Evolutionary conservation across 352 stramenopile genomes (phyloP), one percentile per base, ranked within the genome.

Genomic region (Globisporangium solare): DNA sequence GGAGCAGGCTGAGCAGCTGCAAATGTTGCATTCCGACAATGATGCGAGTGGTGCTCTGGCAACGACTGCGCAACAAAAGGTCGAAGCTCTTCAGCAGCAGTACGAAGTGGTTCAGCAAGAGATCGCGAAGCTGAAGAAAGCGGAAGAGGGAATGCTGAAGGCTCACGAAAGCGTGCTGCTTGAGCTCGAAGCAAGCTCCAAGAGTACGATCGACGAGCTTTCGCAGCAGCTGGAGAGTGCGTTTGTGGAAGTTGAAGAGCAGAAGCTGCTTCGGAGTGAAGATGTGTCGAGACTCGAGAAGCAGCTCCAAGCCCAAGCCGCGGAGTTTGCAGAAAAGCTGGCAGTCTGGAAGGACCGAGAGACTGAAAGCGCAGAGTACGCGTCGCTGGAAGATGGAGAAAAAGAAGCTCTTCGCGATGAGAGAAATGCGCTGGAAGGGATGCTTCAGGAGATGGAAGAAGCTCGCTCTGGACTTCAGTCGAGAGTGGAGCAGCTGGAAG

Each of bases 251-350:
- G 56, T 68, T 6, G 66, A 77, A 15, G 60, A 69, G 40, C 27
- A 63, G 14, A 74, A 75, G 47, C 21, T 67, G 14, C 46, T 68
- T 12, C 73, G 70, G n/a, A 40, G 50, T 11, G 59, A 67, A 12
- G 66, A 70, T 14, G 60, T 66, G n/a, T n/a, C 54, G 6, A 62
- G 64, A 42, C 60, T 77, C 10, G 61, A 76, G 48, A 50, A 67
- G 1, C 58, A 69, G 35, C 49, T 76, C 21, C 5, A 35, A 35
- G 27, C 27, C 7, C 27, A 35, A 35, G 27, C 27, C 10, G 27
- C 10, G 2, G 27, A 35, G 27, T 20, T 17, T 21, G 37, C 54
- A 40, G 20, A 55, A 27, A 68, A 64, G 56, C 55, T 53, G 8
- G 46, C 57, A 31, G 55, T 58, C 21, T 35, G 60, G 6, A 52